These are phyloP conservation scores for Solanum neorickii DNA, from an alignment of 257 asterid genomes.

Conservation along the genomic window DNA sequence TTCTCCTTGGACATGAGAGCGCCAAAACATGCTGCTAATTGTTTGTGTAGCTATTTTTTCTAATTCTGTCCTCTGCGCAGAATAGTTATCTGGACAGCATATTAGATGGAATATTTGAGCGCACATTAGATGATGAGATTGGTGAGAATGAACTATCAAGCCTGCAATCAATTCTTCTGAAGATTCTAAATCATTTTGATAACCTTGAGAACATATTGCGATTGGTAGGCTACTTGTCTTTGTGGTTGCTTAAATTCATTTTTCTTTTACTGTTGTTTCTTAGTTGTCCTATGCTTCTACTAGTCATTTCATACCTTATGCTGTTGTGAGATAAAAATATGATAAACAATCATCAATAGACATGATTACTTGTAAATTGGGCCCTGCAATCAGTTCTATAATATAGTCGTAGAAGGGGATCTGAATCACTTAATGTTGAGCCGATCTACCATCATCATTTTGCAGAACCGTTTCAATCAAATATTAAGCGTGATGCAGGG, in stretches of 20 bases:
- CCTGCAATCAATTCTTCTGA: constrained; percentile 59
- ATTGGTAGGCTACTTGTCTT: constrained; percentile 37
- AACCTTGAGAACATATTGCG: constrained; percentile 39
- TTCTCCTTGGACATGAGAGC: not conserved
- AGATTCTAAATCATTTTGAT: constrained; percentile 46
- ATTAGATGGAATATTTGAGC: constrained; percentile 57
- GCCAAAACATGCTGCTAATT: not conserved
- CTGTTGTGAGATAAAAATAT: not conserved
- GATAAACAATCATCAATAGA: not conserved
- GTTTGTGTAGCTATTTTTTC: not conserved
- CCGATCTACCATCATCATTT: constrained; percentile 1
- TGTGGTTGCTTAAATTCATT: not conserved
- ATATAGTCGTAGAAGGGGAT: not conserved
- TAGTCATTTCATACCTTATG: not conserved
- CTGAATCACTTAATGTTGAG: not conserved
- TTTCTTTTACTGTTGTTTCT: not conserved
- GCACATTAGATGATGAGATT: constrained; percentile 25
- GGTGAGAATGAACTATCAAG: constrained; percentile 44
- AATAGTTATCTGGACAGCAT: constrained; percentile 29
- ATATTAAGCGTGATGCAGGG: constrained; percentile 69
- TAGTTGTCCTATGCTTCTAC: not conserved
- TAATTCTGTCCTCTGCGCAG: constrained; percentile 27
- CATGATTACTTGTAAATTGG: not conserved
- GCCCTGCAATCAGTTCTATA: not conserved
- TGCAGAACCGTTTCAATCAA: constrained; percentile 76